A percentile compares a stretch with the other conserved stretches of the same genome.
Evolutionary conservation across 2,329 filamentous ascomycete genomes (phyloP).

Genomic region (Colletotrichum plurivorum): DNA sequence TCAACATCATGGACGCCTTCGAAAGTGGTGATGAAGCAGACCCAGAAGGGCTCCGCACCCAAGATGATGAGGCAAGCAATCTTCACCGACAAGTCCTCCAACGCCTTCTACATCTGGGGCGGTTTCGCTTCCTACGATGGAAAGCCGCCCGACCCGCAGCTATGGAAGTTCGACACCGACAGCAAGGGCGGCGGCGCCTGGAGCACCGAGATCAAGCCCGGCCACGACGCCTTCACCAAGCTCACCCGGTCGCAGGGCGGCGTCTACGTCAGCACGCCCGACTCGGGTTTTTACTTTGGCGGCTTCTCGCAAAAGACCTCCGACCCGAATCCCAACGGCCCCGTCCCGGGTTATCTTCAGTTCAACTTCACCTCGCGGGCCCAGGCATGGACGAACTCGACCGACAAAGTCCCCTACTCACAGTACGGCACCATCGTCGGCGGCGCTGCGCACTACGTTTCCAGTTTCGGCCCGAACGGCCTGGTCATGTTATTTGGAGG

Average conservation of each 20-base stretch:
- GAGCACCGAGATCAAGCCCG: conserved; percentile 34
- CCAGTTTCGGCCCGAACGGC: conserved; percentile 37
- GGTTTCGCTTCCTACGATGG: conserved; percentile 25
- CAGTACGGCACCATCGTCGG: conserved; percentile 26
- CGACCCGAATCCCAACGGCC: conserved; percentile 19
- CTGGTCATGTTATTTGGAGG: conserved; percentile 39
- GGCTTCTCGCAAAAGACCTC: conserved; percentile 24
- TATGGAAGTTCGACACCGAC: conserved; percentile 39
- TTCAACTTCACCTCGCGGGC: conserved; percentile 36
- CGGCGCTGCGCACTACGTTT: conserved; percentile 35
- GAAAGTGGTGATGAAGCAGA: conserved; percentile 26
- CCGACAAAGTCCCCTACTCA: conserved; percentile 29
- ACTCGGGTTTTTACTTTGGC: conserved; percentile 39
- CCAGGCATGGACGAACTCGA: conserved; percentile 34
- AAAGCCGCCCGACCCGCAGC: conserved; percentile 7
- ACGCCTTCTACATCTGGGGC: conserved; percentile 41
- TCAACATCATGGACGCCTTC: conserved; percentile 37
- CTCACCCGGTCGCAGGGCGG: conserved; percentile 28
- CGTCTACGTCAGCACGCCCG: conserved; percentile 31
- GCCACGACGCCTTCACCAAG: conserved; percentile 22
- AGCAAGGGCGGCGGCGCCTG: conserved; percentile 38
- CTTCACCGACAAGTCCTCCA: conserved; percentile 21
- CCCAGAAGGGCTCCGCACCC: conserved; percentile 28
- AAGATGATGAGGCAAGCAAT: conserved; percentile 35
- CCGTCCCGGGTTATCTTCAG: conserved; percentile 28